These are phyloP conservation scores for Adansonia digitata DNA, from an alignment of 345 rosid genomes.

Conservation along the genomic window DNA sequence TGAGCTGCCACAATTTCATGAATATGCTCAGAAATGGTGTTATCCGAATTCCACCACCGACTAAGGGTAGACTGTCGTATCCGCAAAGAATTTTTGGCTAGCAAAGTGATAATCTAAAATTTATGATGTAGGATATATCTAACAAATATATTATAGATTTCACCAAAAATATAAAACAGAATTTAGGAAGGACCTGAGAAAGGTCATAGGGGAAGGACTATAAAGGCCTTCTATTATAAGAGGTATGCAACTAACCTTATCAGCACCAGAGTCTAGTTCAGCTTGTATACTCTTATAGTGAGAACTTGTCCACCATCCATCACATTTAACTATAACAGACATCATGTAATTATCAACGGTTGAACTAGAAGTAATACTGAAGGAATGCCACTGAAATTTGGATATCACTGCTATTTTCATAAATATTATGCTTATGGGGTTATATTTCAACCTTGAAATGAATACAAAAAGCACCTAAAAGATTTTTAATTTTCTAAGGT, in stretches of 20 bases:
- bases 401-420: constrained; percentile 66
- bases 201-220: constrained; percentile 62
- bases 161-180: not conserved
- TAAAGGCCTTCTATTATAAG: constrained; percentile 76
- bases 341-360: constrained; percentile 38
- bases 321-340: constrained; percentile 61
- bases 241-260: constrained; percentile 32
- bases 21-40: constrained; percentile 78
- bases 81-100: constrained; percentile 32
- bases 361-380: constrained; percentile 76
- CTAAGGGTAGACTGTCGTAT: constrained; percentile 59
- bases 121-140: not conserved
- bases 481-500: not conserved
- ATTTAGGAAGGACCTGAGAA: constrained; percentile 44
- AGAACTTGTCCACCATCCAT: constrained; percentile 59
- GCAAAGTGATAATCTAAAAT: not conserved
- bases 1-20: constrained; percentile 46
- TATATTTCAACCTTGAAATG: constrained; percentile 54
- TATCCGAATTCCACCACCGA: constrained; percentile 83
- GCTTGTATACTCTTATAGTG: constrained; percentile 44
- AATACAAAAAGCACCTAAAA: not conserved
- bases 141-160: not conserved
- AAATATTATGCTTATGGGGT: constrained; percentile 59
- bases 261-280: constrained; percentile 28
- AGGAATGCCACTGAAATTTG: constrained; percentile 73